Conservation (phyloP, 345 rosid genomes). For the Microcos paniculata region DNA sequence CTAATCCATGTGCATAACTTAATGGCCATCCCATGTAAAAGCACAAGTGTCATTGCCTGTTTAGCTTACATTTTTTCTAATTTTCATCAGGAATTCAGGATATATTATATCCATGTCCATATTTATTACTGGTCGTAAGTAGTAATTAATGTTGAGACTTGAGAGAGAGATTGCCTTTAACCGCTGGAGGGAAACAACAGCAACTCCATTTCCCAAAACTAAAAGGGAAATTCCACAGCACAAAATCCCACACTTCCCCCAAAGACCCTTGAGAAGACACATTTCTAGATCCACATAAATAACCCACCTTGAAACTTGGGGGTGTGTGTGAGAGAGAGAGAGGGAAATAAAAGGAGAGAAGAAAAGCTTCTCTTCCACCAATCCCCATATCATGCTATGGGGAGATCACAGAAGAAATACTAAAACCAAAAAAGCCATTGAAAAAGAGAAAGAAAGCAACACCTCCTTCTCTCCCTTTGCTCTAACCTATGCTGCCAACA, state of each 20-base stretch:
- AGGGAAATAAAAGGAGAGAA: not conserved
- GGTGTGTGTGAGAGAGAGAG: not conserved
- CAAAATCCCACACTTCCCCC: constrained; percentile 43
- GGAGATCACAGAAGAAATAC: not conserved
- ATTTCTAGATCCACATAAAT: constrained; percentile 43
- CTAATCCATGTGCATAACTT: not conserved
- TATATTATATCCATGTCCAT: too few relatives aligned
- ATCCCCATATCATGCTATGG: constrained; percentile 39
- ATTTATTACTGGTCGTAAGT: too few relatives aligned
- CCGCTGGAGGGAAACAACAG: constrained; percentile 14
- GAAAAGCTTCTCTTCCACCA: constrained; percentile 29
- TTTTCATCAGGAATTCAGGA: not conserved
- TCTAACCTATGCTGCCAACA: constrained; percentile 15
- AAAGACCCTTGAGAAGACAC: constrained; percentile 42
- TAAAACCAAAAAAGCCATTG: not conserved
- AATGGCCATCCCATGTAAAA: not conserved
- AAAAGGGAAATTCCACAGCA: constrained; percentile 31
- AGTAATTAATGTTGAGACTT: too few relatives aligned
- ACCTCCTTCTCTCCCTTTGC: not conserved
- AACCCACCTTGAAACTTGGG: constrained; percentile 53
- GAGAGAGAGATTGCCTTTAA: not conserved
- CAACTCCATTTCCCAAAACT: constrained; percentile 46
- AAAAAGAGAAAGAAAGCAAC: not conserved
- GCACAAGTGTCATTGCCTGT: not conserved
- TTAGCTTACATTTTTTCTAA: too few relatives aligned